Conservation (phyloP, 352 stramenopile genomes). For the Globisporangium nagaii region DNA sequence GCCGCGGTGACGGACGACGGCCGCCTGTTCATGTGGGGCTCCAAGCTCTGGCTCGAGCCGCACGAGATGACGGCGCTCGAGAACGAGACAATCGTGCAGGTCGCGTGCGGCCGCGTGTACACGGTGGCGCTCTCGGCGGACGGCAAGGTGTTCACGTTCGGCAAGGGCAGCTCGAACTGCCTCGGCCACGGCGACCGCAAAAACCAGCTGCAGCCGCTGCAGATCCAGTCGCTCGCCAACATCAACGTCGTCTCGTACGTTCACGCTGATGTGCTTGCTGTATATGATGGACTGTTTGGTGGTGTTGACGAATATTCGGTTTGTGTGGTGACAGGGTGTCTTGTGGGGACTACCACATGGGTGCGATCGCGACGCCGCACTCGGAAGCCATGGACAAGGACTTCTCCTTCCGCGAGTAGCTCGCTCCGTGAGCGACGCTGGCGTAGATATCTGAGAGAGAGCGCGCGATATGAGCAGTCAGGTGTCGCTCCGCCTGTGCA, state of each 20-base stretch:
- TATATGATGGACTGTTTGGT: neutral
- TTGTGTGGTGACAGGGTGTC: slow-evolving; percentile 35
- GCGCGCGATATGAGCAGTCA: no score
- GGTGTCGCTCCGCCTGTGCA: no score
- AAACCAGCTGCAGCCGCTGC: slow-evolving; percentile 84
- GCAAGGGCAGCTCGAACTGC: slow-evolving; percentile 83
- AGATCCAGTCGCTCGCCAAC: slow-evolving; percentile 56
- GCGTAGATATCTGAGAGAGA: no score
- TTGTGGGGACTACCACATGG: slow-evolving; percentile 87
- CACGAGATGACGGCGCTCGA: slow-evolving; percentile 81
- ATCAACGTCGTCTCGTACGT: slow-evolving; percentile 65
- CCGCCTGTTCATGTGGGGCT: slow-evolving; percentile 78
- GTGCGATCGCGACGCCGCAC: slow-evolving; percentile 69
- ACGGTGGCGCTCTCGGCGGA: slow-evolving; percentile 71
- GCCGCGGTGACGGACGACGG: slow-evolving; percentile 74
- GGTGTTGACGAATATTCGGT: neutral
- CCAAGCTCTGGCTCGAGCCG: slow-evolving; percentile 92
- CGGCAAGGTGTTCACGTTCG: slow-evolving; percentile 84
- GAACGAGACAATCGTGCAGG: slow-evolving; percentile 65
- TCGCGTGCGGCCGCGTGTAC: slow-evolving; percentile 83
- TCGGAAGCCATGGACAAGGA: slow-evolving; percentile 69
- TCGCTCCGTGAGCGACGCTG: no score
- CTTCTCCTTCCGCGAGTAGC: slow-evolving; percentile 73
- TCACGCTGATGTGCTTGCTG: neutral
- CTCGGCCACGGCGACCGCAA: slow-evolving; percentile 86